These are phyloP conservation scores for Ophiostoma triangulosporum DNA, from an alignment of 2,329 filamentous ascomycete genomes.

Conservation along the genomic window DNA sequence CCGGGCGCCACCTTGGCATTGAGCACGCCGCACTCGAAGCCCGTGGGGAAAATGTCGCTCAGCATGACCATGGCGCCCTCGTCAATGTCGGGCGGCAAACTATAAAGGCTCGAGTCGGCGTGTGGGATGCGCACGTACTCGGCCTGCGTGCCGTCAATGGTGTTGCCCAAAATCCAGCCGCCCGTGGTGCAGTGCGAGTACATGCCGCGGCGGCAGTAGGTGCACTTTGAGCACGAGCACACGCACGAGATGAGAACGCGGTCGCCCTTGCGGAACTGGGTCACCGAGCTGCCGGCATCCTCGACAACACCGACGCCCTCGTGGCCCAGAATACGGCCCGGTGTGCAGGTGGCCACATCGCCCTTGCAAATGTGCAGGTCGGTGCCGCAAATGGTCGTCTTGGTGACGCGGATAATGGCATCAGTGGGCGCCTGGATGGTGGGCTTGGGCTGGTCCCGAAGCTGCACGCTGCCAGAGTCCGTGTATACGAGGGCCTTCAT, in stretches of 20 bases:
- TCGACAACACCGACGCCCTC: constrained; percentile 39
- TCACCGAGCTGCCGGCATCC: constrained; percentile 29
- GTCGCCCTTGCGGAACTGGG: constrained; percentile 34
- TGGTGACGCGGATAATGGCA: constrained; percentile 32
- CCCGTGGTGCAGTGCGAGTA: constrained; percentile 38
- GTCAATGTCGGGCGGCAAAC: constrained; percentile 24
- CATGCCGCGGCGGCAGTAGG: constrained; percentile 37
- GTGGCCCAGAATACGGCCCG: constrained; percentile 36
- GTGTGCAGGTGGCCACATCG: constrained; percentile 33
- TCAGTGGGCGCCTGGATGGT: constrained; percentile 29
- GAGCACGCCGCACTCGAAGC: constrained; percentile 39
- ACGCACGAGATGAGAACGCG: constrained; percentile 38
- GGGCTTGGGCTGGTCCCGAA: constrained; percentile 30
- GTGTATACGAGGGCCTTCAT: constrained; percentile 37
- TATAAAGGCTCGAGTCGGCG: constrained; percentile 34
- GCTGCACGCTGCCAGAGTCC: constrained; percentile 20
- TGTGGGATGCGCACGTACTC: constrained; percentile 40
- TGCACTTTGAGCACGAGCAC: constrained; percentile 35
- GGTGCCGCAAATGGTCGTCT: constrained; percentile 39
- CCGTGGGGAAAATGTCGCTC: constrained; percentile 43
- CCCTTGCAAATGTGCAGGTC: constrained; percentile 44
- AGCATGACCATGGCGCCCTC: constrained; percentile 33
- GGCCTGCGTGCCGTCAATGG: constrained; percentile 40
- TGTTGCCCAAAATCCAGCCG: constrained; percentile 42
- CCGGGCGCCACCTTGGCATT: constrained; percentile 39